Evolutionary conservation across 768 basidiomycete genomes (phyloP).

Genomic region (Russula earlei): DNA sequence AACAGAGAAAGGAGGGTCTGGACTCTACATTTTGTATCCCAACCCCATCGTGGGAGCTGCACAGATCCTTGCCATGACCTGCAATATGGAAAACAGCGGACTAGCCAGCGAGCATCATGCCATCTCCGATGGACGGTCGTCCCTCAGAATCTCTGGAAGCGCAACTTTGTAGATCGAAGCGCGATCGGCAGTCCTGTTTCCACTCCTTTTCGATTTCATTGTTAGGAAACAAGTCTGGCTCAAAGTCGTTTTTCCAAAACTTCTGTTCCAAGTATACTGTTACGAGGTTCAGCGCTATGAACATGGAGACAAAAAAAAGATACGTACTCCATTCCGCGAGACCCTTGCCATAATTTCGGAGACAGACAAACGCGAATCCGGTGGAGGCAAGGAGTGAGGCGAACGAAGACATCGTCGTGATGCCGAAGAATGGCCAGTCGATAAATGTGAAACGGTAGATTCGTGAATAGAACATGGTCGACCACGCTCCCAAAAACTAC

Average conservation of each 20-base stretch:
- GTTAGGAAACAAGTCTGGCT: conserved; percentile 9
- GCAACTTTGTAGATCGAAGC: conserved; percentile 9
- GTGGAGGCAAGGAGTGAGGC: conserved; percentile 29
- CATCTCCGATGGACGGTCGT: background rate
- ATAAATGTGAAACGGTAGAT: conserved; percentile 26
- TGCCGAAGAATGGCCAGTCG: conserved; percentile 43
- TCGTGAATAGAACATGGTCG: conserved; percentile 24
- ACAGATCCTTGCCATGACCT: background rate
- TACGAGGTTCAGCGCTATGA: background rate
- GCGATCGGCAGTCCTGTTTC: conserved; percentile 9
- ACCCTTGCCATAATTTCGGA: conserved; percentile 45
- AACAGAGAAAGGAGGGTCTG: background rate
- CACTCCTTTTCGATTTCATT: conserved; percentile 9
- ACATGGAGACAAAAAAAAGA: background rate
- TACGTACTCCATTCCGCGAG: conserved; percentile 46
- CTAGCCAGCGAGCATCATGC: background rate
- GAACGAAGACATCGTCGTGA: conserved; percentile 37
- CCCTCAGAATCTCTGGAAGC: conserved; percentile 1
- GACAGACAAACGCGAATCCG: conserved; percentile 39
- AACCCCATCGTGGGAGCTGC: background rate
- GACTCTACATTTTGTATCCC: background rate
- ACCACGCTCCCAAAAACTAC: conserved; percentile 26
- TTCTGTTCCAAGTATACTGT: conserved; percentile 11
- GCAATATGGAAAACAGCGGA: background rate
- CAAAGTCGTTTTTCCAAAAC: conserved; percentile 2